Evolutionary conservation across 2,329 filamentous ascomycete species (phyloP).

Genomic region (Neonectria ditissima): DNA sequence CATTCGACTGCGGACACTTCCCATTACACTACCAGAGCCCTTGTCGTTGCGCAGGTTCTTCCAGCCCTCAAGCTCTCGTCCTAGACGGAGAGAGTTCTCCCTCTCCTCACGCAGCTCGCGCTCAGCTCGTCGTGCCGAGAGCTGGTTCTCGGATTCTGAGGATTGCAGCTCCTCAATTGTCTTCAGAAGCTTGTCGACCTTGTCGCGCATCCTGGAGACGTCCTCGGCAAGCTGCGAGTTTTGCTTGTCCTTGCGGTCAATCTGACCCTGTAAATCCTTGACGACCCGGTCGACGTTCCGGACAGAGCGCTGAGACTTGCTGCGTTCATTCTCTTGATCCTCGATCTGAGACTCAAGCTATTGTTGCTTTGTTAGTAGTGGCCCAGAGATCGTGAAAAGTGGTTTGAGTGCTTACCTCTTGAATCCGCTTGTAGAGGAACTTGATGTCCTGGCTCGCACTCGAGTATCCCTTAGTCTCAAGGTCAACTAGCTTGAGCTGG

Average conservation of each 20-base stretch:
- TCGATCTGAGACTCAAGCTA: conserved; percentile 92
- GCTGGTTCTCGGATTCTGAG: conserved; percentile 83
- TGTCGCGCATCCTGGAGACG: conserved; percentile 86
- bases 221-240: conserved; percentile 86
- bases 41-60: conserved; percentile 81
- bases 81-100: conserved; percentile 83
- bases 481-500: conserved; percentile 88
- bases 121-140: conserved; percentile 86
- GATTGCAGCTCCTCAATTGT: conserved; percentile 96
- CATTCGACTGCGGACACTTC: conserved; percentile 53
- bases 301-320: conserved; percentile 84
- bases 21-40: conserved; percentile 61
- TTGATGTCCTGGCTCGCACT: conserved; percentile 94
- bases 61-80: conserved; percentile 87
- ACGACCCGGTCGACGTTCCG: conserved; percentile 95
- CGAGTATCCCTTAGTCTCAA: conserved; percentile 97
- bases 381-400: not conserved
- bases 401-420: conserved; percentile 79
- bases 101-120: conserved; percentile 89
- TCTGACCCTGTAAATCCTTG: conserved; percentile 91
- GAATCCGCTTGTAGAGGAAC: conserved; percentile 92
- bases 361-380: conserved; percentile 36
- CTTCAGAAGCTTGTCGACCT: conserved; percentile 87
- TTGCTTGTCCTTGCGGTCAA: conserved; percentile 93
- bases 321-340: conserved; percentile 81